Evolutionary conservation across 352 stramenopile species (phyloP), one percentile per base, ranked within the genome.

Genomic region (Phytopythium ostracodes): DNA sequence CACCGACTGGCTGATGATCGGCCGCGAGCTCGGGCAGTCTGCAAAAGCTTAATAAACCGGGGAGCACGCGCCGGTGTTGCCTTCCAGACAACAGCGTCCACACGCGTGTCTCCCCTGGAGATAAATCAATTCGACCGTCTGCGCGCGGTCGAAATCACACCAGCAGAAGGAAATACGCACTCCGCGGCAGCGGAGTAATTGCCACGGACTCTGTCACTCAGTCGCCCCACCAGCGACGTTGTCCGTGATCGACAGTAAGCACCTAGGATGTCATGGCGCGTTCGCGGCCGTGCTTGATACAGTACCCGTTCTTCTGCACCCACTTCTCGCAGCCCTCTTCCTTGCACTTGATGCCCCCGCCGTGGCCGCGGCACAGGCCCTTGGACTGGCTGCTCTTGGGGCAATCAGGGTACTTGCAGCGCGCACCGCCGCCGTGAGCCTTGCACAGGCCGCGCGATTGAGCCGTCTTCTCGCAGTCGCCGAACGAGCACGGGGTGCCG

Each of bases 261-360:
- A 60, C 60, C 84, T 67, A 91, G 38, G 79, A 76, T 35, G 72
- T 88, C 75, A 84, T 78, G 24, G 82, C 59, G 65, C 70, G 75
- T 64, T 94, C 86, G 65, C 86, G 84, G 56, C 84, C 86, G 67
- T 95, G 86, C 73, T 94, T 93, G 70, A 94, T 94, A 71, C 86
- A 95, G 69, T 92, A 95, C 55, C 84, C 86, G 63, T 94, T 94
- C 76, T 91, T 92, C 72, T 95, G 86, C 64, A 94, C 84, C 84
- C 86, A 93, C 70, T 95, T 95, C 59, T 92, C 86, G 56, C 86
- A 95, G 18, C 86, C 82, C 52, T 91, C 83, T 43, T 85, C 81
- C 66, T 93, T 95, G 63, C 86, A 95, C 69, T 92, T 92, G 61
- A 94, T 91, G 59, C 84, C 86, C 35, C 86, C 86, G 57, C 84